These are phyloP conservation scores for Phoma sp. DNA, from an alignment of 2,329 filamentous ascomycete species.

Conservation along the genomic window DNA sequence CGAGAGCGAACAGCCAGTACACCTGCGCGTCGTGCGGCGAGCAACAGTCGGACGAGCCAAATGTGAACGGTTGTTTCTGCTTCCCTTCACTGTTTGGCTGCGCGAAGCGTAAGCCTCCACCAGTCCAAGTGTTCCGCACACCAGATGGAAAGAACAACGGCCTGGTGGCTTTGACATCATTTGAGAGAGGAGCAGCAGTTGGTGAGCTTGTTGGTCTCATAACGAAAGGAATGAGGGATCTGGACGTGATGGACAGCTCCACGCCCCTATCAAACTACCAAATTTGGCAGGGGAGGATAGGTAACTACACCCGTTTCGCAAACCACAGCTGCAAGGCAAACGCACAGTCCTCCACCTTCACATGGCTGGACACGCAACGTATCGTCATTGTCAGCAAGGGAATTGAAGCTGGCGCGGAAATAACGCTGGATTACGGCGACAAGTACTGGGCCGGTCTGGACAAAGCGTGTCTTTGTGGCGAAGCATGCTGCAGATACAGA, in stretches of 20 bases:
- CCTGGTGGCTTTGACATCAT: slow-evolving; percentile 53
- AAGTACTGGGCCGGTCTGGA: slow-evolving; percentile 64
- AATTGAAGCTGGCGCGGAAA: slow-evolving; percentile 59
- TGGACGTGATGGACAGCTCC: slow-evolving; percentile 62
- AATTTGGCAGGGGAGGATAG: slow-evolving; percentile 63
- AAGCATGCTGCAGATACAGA: slow-evolving; percentile 58
- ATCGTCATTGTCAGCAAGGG: slow-evolving; percentile 64
- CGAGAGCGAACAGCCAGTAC: slow-evolving; percentile 37
- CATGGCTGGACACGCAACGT: slow-evolving; percentile 62
- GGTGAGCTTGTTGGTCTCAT: slow-evolving; percentile 64
- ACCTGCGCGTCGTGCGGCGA: slow-evolving; percentile 56
- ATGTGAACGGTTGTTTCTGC: slow-evolving; percentile 59
- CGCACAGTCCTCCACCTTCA: slow-evolving; percentile 62
- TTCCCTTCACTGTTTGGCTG: slow-evolving; percentile 61
- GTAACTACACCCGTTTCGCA: slow-evolving; percentile 65
- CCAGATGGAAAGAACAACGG: slow-evolving; percentile 63
- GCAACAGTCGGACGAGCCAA: slow-evolving; percentile 58
- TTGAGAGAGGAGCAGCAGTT: slow-evolving; percentile 60
- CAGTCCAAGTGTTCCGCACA: slow-evolving; percentile 62
- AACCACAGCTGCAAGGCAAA: slow-evolving; percentile 66
- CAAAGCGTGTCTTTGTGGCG: slow-evolving; percentile 62
- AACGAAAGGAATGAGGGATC: slow-evolving; percentile 58
- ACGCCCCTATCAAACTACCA: slow-evolving; percentile 63
- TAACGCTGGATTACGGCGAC: slow-evolving; percentile 66
- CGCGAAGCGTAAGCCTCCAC: slow-evolving; percentile 47